Evolutionary conservation across 2,329 filamentous ascomycete species (phyloP).

Genomic region (Graphilbum ipis-grandicollis): DNA sequence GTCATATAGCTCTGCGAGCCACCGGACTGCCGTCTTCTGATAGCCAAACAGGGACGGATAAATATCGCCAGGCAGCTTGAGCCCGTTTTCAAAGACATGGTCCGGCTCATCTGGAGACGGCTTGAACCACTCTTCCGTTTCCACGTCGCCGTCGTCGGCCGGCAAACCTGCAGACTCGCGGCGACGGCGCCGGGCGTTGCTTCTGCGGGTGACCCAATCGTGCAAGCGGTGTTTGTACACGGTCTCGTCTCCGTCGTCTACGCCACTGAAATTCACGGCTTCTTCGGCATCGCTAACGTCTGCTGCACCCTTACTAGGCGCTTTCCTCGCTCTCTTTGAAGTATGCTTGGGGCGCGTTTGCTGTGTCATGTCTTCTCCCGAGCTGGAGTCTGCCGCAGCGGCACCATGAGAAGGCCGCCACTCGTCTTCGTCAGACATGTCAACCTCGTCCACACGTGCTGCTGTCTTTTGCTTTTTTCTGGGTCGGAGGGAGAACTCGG

Average conservation of each 20-base stretch:
- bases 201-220: conserved; percentile 49
- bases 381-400: no score
- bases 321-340: no score
- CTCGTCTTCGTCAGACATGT: conserved; percentile 26
- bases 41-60: conserved; percentile 88
- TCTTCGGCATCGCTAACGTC: conserved; percentile 13
- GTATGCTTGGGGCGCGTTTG: conserved; percentile 1
- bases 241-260: conserved; percentile 81
- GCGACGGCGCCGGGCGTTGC: conserved; percentile 20
- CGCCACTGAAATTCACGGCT: conserved; percentile 31
- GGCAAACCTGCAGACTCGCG: conserved; percentile 4
- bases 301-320: conserved; percentile 13
- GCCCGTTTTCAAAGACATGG: conserved; percentile 53
- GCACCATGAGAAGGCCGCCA: conserved; percentile 10
- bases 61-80: conserved; percentile 80
- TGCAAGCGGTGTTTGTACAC: conserved; percentile 61
- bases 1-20: conserved; percentile 82
- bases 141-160: conserved; percentile 15
- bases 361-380: no score
- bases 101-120: conserved; percentile 73
- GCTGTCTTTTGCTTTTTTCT: conserved; percentile 34
- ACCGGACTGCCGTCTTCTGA: conserved; percentile 91
- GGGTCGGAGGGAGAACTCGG: conserved; percentile 40
- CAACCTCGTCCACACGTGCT: conserved; percentile 1
- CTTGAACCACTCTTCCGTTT: conserved; percentile 57